Conservation (phyloP, 768 basidiomycete species). For the Kwoniella newhampshirensis region DNA sequence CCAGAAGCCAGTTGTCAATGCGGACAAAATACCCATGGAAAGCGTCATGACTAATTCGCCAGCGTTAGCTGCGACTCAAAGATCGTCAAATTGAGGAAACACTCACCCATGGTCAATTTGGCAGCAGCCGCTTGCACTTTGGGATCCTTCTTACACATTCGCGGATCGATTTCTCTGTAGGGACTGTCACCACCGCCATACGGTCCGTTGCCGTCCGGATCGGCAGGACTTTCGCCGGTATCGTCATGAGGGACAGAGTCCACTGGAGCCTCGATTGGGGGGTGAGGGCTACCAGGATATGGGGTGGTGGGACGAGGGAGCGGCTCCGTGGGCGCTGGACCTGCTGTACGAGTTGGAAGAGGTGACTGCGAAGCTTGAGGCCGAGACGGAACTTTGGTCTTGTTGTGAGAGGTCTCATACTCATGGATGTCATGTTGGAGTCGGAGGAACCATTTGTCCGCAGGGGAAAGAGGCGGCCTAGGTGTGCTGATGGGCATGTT, state of each 20-base stretch:
- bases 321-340: background rate
- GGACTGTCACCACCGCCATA: constrained; percentile 17
- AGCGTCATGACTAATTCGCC: constrained; percentile 66
- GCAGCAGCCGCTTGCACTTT: constrained; percentile 49
- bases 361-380: background rate
- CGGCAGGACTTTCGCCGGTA: constrained; percentile 1
- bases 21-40: constrained; percentile 73
- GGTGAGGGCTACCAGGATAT: background rate
- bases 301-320: background rate
- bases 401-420: constrained; percentile 18
- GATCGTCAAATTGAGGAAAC: background rate
- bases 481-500: no score
- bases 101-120: constrained; percentile 49
- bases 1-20: constrained; percentile 84
- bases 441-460: constrained; percentile 43
- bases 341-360: background rate
- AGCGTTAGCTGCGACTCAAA: background rate
- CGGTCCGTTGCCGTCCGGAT: background rate
- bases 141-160: constrained; percentile 49
- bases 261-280: background rate
- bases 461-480: constrained; percentile 20
- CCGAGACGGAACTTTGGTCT: background rate
- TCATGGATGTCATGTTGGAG: constrained; percentile 43
- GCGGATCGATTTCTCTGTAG: constrained; percentile 47
- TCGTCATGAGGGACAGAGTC: background rate